Evolutionary conservation across 768 basidiomycete genomes (phyloP).

Genomic region (Calvatia gigantea): DNA sequence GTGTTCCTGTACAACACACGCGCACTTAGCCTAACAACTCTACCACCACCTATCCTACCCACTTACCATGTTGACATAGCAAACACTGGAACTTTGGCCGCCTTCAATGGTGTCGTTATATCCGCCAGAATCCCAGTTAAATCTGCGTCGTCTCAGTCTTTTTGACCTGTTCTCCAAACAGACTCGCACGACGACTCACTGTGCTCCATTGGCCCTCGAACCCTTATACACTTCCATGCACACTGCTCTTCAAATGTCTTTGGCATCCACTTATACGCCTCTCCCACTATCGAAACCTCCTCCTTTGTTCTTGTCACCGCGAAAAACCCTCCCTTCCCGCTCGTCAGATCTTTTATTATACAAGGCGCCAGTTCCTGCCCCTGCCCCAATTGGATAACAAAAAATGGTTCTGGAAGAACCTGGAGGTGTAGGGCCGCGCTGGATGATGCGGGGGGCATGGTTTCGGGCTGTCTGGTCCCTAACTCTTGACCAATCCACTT

Average conservation of each 20-base stretch:
- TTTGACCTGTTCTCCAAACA: background rate
- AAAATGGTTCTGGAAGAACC: conserved; percentile 40
- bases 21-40: background rate
- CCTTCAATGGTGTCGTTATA: conserved; percentile 50
- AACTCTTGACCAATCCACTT: background rate
- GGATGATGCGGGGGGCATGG: conserved; percentile 42
- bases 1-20: conserved; percentile 64
- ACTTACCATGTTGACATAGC: conserved; percentile 60
- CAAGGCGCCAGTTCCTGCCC: conserved; percentile 32
- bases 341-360: conserved; percentile 27
- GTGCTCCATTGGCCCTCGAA: conserved; percentile 66
- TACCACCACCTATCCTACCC: background rate
- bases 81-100: conserved; percentile 52
- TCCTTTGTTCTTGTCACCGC: conserved; percentile 58
- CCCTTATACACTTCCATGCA: conserved; percentile 58
- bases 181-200: conserved; percentile 30
- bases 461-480: background rate
- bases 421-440: conserved; percentile 47
- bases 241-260: conserved; percentile 32
- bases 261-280: conserved; percentile 34
- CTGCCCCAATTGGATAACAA: conserved; percentile 39
- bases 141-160: conserved; percentile 28
- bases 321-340: conserved; percentile 32
- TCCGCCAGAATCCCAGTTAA: conserved; percentile 55
- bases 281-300: conserved; percentile 59